Evolutionary conservation across 2,329 filamentous ascomycete genomes (phyloP), one percentile per base, ranked within the genome.

Genomic region (Didymella lethalis): DNA sequence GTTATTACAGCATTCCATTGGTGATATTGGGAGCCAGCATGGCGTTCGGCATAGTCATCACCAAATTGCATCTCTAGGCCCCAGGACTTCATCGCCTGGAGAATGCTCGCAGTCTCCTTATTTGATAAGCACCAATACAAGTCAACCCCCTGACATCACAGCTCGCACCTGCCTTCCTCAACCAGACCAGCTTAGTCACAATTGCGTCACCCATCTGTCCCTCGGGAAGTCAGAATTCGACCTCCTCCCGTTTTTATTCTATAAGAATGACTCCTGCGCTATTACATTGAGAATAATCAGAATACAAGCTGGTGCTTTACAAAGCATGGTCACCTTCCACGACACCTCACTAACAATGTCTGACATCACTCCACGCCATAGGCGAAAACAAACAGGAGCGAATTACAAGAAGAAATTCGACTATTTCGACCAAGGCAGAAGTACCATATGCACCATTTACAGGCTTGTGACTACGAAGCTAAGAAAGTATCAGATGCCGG

Each of bases 1-100:
- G 5, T 45, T 7, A 0, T 48, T 36, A 38, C 2, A 40, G 36
- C 36, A 12, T 40, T 18, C 48, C 34, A 46, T 54, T 54, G 58
- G 49, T 28, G 31, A 48, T 14, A 40, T 54, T 54, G 31, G 16
- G 10, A 59, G 56, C 56, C 48, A 32, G 49, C 49, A 38, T 44
- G 49, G 48, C 26, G 38, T 53, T 49, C 29, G 45, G 40, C 45
- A 49, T 49, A 25, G n/a, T 16, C 29, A 28, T 5, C 4, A 26
- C 1, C 3, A 36, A 43, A 36, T 16, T 7, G 3, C 23, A 23
- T 16, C 7, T 20, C 20, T 8, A 11, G 11, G n/a, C 8, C 20
- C 36, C 36, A 40, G 4, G 20, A 20, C 36, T 11, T 40, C 36
- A 3, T 20, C 18, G n/a, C 36, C 18, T 40, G 36, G 20, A 1